Base-by-base conservation (phyloP, 352 stramenopile genomes). In the Blastocystis sp. region DNA sequence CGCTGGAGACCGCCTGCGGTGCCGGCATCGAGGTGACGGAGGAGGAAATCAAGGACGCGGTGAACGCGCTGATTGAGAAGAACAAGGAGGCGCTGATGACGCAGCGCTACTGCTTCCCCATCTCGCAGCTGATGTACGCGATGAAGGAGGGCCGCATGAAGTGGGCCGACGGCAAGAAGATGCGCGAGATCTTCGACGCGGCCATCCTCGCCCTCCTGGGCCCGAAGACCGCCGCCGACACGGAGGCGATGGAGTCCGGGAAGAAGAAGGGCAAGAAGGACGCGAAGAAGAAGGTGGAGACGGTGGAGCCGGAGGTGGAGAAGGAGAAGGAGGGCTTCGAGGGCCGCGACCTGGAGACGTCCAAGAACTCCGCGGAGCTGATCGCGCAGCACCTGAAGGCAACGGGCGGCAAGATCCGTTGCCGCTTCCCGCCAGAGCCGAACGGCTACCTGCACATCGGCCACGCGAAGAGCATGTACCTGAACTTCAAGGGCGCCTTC, bases 401-500 rank as follows among this genome's bases (percentile, higher is more conserved):
- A 19, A 96, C 94, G 87, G 91, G 91, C 23, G 91, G 92, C 62
- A 95, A 97, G 84, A 91, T 98, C 87, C 94, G 95, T 70, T 99
- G 96, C 74, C 94, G 97, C 2, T 99, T 99, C 90, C 96, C 96
- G 23, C 96, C 96, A 14, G 96, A 99, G 91, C 96, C 96, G 0
- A 99, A 99, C 89, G 96, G 96, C 19, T 99, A 98, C 90, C 92
- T 99, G 76, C 96, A 99, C 92, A 96, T 99, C 74, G 97, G 97
- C 10, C 97, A 99, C 90, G 96, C 96, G 89, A 99, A 99, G 92
- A 97, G 61, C n/a, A 76, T 86, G 43, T 86, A 74, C 40, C 76
- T 86, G 28, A 34, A 34, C 28, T 34, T 84, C 62, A 78, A 84
- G n/a, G 74, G 74, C n/a, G 74, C 74, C 3, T 84, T 84, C 74